phyloP scores from a whole-genome alignment of 306 rosid species.

The Trichosanthes cucumerina region DNA sequence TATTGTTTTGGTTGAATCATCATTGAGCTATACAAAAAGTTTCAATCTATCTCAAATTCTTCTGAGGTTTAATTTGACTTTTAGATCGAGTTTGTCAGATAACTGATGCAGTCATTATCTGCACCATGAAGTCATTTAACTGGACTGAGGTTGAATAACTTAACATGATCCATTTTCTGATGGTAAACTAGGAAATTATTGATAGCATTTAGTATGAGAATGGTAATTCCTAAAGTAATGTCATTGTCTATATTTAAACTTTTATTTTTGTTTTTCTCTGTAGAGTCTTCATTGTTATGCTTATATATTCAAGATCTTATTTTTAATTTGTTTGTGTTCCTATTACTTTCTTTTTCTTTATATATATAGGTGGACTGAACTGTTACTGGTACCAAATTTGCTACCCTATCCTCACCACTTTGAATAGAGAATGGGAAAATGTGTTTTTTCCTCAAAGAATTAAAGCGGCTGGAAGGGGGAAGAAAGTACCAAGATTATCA shows the following conservation, averaged over 20 bases:
- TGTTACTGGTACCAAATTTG: neutral
- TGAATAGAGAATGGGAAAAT: neutral
- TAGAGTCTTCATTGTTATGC: neutral
- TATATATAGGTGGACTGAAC: neutral
- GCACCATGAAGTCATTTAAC: neutral
- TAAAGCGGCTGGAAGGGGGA: neutral
- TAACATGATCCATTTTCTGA: neutral
- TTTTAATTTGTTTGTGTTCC: neutral
- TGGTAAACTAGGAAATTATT: neutral
- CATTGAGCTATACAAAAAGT: neutral
- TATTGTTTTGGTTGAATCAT: neutral
- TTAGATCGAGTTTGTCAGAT: neutral
- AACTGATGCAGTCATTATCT: neutral
- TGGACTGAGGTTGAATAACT: neutral
- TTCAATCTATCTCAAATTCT: neutral
- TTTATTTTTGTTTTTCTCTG: neutral
- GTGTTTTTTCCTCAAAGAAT: neutral
- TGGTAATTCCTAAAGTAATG: neutral
- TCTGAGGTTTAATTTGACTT: neutral
- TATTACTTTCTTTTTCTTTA: neutral
- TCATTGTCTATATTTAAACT: neutral
- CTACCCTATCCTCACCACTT: neutral
- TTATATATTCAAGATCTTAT: neutral
- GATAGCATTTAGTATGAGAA: neutral
- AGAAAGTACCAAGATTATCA: neutral